Conservation (phyloP, 2,329 filamentous ascomycete genomes). For the Ascochyta fabae region DNA sequence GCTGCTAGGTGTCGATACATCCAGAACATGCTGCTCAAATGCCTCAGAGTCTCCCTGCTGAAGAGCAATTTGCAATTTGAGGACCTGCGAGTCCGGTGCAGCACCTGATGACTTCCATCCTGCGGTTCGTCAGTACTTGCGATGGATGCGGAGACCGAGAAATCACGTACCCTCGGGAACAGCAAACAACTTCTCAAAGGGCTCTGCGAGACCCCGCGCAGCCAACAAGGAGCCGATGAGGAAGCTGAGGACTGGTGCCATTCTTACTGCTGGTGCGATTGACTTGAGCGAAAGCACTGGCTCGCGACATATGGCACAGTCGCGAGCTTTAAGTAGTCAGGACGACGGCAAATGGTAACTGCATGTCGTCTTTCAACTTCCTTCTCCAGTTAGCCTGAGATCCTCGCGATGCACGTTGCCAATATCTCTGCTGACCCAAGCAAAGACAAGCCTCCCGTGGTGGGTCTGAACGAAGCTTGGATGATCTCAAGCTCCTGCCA, state of each 20-base stretch:
- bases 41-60: constrained; percentile 40
- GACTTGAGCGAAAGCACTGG: constrained; percentile 20
- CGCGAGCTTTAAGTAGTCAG: constrained; percentile 5
- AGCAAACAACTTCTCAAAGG: constrained; percentile 34
- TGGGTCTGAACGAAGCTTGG: constrained; percentile 14
- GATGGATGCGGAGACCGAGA: too few species aligned
- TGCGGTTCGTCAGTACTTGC: constrained; percentile 8
- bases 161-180: constrained; percentile 30
- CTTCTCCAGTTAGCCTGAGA: constrained; percentile 12
- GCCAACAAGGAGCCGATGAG: constrained; percentile 35
- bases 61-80: constrained; percentile 42
- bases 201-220: constrained; percentile 28
- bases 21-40: constrained; percentile 49
- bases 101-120: constrained; percentile 33
- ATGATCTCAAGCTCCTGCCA: constrained; percentile 13
- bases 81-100: constrained; percentile 27
- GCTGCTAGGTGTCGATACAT: constrained; percentile 56
- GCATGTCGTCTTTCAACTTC: constrained; percentile 13
- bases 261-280: constrained; percentile 21
- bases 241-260: constrained; percentile 34
- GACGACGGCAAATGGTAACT: neutral
- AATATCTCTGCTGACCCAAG: constrained; percentile 9
- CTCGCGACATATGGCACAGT: neutral
- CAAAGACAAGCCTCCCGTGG: constrained; percentile 12
- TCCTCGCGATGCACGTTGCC: constrained; percentile 3